Evolutionary conservation across 2,329 filamentous ascomycete genomes (phyloP).

Genomic region (Dothiorella sarmentorum): DNA sequence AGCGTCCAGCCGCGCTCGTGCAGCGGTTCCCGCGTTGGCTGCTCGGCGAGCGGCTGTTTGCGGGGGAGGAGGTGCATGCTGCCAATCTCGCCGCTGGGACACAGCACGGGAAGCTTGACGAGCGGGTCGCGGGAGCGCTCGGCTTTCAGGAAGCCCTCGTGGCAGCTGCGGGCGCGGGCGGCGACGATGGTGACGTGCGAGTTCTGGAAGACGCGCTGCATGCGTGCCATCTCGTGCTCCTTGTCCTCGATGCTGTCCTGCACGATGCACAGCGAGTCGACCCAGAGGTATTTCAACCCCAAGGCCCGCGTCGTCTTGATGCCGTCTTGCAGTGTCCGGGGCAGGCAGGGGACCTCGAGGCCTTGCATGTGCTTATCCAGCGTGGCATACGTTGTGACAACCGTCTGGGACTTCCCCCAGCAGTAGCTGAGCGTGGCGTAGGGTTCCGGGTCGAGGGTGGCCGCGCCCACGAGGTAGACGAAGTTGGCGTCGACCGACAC

Average conservation of each 20-base stretch:
- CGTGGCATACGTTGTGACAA: neutral
- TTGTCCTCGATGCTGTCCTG: conserved; percentile 13
- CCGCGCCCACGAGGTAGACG: neutral
- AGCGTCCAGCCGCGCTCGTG: conserved; percentile 18
- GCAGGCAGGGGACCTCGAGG: neutral
- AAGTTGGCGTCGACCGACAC: neutral
- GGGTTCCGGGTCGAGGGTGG: neutral
- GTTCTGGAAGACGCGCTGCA: conserved; percentile 11
- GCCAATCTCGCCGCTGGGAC: neutral
- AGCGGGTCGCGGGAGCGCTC: neutral
- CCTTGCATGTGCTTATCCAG: neutral
- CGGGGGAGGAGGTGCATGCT: neutral
- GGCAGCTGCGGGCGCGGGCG: neutral
- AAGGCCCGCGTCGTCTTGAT: conserved; percentile 8
- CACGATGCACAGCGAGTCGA: conserved; percentile 19
- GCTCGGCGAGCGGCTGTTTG: neutral
- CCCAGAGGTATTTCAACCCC: conserved; percentile 18
- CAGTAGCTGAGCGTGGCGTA: conserved; percentile 12
- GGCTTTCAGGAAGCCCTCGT: conserved; percentile 6
- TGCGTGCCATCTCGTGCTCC: conserved; percentile 11
- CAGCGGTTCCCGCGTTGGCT: neutral
- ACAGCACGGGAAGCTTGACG: neutral
- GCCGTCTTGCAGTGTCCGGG: conserved; percentile 16
- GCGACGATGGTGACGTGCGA: conserved; percentile 12
- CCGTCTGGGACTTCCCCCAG: neutral